These are phyloP conservation scores for Gynandropsis gynandra DNA, from an alignment of 345 rosid species.

Conservation along the genomic window DNA sequence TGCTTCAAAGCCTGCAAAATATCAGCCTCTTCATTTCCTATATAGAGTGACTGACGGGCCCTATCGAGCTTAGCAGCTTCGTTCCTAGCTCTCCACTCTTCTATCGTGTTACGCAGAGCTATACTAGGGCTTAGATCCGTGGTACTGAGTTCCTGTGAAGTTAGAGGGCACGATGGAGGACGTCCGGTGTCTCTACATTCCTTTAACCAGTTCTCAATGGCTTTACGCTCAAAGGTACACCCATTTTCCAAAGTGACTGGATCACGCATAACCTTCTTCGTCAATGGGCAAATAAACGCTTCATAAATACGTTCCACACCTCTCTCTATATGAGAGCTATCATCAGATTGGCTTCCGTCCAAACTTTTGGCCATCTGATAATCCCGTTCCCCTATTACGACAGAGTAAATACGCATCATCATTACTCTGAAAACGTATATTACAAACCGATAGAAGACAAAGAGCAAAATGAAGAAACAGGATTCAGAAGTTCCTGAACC, in stretches of 20 bases:
- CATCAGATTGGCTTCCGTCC: slow-evolving; percentile 81
- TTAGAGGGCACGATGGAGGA: slow-evolving; percentile 66
- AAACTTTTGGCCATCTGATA: slow-evolving; percentile 54
- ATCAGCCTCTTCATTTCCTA: slow-evolving; percentile 57
- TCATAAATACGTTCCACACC: slow-evolving; percentile 74
- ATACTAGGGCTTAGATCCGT: slow-evolving; percentile 69
- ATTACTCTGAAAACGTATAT: neutral
- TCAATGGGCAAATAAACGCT: slow-evolving; percentile 84
- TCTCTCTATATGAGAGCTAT: slow-evolving; percentile 58
- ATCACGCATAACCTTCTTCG: slow-evolving; percentile 79
- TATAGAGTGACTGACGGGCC: slow-evolving; percentile 59
- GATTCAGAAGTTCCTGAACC: neutral
- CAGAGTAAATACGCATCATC: slow-evolving; percentile 1
- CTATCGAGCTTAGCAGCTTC: slow-evolving; percentile 78
- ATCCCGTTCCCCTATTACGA: slow-evolving; percentile 16
- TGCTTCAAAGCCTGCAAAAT: slow-evolving; percentile 50
- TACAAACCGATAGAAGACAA: no score
- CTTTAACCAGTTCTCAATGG: slow-evolving; percentile 80
- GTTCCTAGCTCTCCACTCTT: slow-evolving; percentile 95
- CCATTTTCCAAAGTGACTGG: slow-evolving; percentile 90
- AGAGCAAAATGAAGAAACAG: neutral
- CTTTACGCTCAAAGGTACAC: slow-evolving; percentile 84
- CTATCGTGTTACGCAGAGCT: slow-evolving; percentile 74
- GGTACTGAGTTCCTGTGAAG: slow-evolving; percentile 51
- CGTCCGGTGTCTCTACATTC: slow-evolving; percentile 62